Base-by-base conservation (phyloP, 2,329 filamentous ascomycete genomes). In the Diaporthe sp. region DNA sequence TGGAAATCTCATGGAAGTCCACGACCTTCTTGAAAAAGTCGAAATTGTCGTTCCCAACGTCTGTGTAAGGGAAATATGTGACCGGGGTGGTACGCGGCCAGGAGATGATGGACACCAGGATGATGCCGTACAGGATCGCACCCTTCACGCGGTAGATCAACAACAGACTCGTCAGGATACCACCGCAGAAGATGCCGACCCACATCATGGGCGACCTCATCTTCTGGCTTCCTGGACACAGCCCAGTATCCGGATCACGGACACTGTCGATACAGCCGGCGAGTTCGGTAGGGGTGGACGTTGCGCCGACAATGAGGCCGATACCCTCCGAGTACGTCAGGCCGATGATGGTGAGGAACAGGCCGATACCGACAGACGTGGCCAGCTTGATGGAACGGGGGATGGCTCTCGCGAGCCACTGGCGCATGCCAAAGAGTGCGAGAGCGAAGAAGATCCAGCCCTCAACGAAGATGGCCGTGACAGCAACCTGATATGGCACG, bases 1-100 rank as follows among this genome's bases (percentile, higher is more conserved):
- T 89, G 77, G 88, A 82, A 81, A 98, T 97, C 8, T 91, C 90
- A 81, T 96, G 94, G 87, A 98, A 97, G 34, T 92, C 92, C 57
- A 96, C 95, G 2, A 98, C 94, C 82, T 95, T 90, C 83, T 94
- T 95, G 90, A 98, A 98, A 85, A 97, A 98, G 80, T 96, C 88
- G 83, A 97, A 98, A 55, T 87, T 87, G 80, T 89, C 88, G 82
- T 96, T 87, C 55, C 95, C 95, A 3, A 92, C 83, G 0, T 87
- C 79, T 0, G 91, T 94, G 80, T 96, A 88, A 0, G 95, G 94
- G 85, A 98, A 97, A 83, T 94, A 95, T 8, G 95, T 96, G 74
- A 97, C 92, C 0, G 89, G 83, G 0, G 95, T 96, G 25, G 87
- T 86, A 34, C 95, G 91, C 0, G 95, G 95, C 95, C 95, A 98